A percentile compares a stretch with the other conserved stretches of the same genome.
phyloP scores from a whole-genome alignment of 1,284 basidiomycete species.

The Cutaneotrichosporon cyanovorans region DNA sequence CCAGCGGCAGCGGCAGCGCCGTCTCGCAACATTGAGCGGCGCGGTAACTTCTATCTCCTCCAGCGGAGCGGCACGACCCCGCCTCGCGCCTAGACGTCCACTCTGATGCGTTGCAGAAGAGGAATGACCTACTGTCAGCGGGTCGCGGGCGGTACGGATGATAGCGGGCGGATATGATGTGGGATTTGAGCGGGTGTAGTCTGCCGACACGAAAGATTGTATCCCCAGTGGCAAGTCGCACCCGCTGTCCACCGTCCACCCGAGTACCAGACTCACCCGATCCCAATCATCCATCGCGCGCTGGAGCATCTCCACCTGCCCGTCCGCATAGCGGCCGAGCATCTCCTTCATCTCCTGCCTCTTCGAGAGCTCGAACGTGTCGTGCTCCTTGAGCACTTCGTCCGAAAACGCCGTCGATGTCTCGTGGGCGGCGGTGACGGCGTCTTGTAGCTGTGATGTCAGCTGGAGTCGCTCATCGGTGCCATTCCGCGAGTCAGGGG shows the following conservation, averaged over 20 bases:
- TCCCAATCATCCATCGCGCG: slow-evolving; percentile 89
- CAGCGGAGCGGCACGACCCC: too few species aligned
- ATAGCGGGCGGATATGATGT: too few species aligned
- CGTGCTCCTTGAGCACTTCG: slow-evolving; percentile 83
- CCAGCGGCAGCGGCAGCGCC: too few species aligned
- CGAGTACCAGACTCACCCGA: slow-evolving; percentile 42
- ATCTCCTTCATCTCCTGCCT: slow-evolving; percentile 94
- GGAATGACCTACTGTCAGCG: slow-evolving; percentile 56
- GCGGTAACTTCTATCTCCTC: too few species aligned
- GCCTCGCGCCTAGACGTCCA: slow-evolving; percentile 55
- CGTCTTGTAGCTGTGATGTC: slow-evolving; percentile 71
- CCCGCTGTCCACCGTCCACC: neutral
- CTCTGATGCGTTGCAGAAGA: slow-evolving; percentile 74
- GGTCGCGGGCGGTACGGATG: too few species aligned
- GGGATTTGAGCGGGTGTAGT: too few species aligned
- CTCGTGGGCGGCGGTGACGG: slow-evolving; percentile 87
- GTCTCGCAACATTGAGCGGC: too few species aligned
- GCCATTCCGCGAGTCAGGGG: too few species aligned
- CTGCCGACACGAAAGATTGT: too few species aligned
- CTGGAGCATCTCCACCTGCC: slow-evolving; percentile 89
- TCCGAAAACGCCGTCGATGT: slow-evolving; percentile 92
- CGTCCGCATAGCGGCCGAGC: slow-evolving; percentile 77
- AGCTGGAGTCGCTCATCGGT: neutral
- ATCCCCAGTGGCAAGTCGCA: too few species aligned
- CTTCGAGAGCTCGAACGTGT: slow-evolving; percentile 80